Evolutionary conservation across 371 early-diverging fungal species (phyloP).

Genomic region (Funneliformis caledonium): DNA sequence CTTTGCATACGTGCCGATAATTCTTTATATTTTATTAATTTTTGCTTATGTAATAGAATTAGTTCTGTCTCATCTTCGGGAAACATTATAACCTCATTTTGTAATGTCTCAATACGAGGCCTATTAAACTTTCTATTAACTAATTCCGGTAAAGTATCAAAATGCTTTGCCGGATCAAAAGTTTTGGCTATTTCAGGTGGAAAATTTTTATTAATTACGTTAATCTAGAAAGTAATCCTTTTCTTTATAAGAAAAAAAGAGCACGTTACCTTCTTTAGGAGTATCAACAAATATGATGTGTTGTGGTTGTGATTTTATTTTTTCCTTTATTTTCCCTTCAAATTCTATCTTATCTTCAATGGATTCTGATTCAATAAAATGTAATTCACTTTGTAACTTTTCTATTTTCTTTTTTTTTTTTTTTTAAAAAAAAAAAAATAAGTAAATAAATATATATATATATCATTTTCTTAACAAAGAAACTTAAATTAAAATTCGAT

Average conservation of each 20-base stretch:
- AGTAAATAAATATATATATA: background rate
- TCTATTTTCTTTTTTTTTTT: constrained; percentile 67
- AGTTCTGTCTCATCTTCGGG: constrained; percentile 44
- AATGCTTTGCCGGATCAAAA: constrained; percentile 76
- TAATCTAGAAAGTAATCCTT: background rate
- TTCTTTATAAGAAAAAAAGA: background rate
- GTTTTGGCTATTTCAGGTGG: constrained; percentile 51
- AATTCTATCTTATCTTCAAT: constrained; percentile 55
- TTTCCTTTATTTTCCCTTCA: constrained; percentile 51
- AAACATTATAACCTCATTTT: constrained; percentile 52
- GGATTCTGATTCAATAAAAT: constrained; percentile 59
- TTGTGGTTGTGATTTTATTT: constrained; percentile 54
- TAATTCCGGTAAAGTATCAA: constrained; percentile 86
- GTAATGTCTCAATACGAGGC: constrained; percentile 62
- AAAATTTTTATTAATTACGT: too few relatives aligned
- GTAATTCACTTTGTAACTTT: constrained; percentile 65
- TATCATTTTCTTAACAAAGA: background rate
- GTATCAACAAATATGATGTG: constrained; percentile 92
- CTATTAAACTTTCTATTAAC: constrained; percentile 82
- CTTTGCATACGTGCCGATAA: constrained; percentile 76
- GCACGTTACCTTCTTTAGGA: constrained; percentile 65
- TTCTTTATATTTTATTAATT: constrained; percentile 69
- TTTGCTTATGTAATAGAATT: constrained; percentile 51
- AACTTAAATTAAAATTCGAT: constrained; percentile 39
- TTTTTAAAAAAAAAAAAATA: constrained; percentile 5